Conservation (phyloP, 2,329 filamentous ascomycete species). For the Fusarium hainanense region DNA sequence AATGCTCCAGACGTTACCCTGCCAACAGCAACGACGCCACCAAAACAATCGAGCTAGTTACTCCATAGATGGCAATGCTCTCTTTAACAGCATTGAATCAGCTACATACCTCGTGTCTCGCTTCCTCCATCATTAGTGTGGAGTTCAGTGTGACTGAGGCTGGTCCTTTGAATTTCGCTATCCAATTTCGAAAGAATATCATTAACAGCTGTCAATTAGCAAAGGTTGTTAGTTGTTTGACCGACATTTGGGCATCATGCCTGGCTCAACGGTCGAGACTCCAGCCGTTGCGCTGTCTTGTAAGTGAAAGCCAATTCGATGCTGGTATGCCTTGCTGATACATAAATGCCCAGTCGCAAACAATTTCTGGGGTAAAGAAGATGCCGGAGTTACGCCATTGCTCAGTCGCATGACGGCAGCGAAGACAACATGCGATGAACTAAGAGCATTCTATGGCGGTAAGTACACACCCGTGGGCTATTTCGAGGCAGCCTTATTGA, state of each 20-base stretch:
- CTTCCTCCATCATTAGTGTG: conserved; percentile 32
- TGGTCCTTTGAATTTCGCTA: conserved; percentile 36
- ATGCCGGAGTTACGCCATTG: conserved; percentile 91
- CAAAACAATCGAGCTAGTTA: conserved; percentile 40
- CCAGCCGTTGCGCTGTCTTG: conserved; percentile 76
- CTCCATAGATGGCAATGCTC: conserved; percentile 8
- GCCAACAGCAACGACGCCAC: conserved; percentile 34
- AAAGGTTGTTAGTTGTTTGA: conserved; percentile 13
- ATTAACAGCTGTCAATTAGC: neutral
- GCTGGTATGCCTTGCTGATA: conserved; percentile 26
- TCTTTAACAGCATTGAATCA: conserved; percentile 32
- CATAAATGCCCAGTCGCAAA: conserved; percentile 78
- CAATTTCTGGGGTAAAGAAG: conserved; percentile 99
- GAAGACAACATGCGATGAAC: conserved; percentile 93
- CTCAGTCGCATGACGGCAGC: conserved; percentile 94
- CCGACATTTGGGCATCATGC: conserved; percentile 59
- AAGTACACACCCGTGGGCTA: conserved; percentile 45
- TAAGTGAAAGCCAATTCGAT: conserved; percentile 51
- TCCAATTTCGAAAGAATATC: conserved; percentile 11
- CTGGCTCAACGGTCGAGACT: conserved; percentile 68
- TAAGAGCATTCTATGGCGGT: conserved; percentile 91
- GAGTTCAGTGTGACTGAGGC: conserved; percentile 36
- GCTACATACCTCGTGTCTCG: conserved; percentile 28
- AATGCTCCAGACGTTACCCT: conserved; percentile 20
- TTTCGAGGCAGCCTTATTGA: neutral